Evolutionary conservation across 805 yeast genomes (phyloP).

Genomic region (Saccharomycopsis guyanensis): DNA sequence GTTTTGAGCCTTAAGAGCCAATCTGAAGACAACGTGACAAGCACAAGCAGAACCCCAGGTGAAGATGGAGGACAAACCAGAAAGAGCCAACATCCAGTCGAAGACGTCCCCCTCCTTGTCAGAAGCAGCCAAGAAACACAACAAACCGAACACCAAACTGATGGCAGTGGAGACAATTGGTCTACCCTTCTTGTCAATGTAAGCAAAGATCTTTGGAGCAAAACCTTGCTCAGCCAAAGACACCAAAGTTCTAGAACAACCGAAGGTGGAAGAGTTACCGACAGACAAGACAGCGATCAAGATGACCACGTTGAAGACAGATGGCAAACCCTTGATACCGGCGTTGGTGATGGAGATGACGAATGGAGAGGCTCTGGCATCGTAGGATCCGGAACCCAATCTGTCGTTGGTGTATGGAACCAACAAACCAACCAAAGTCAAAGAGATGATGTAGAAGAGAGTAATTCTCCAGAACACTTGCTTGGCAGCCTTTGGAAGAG

Average conservation of each 20-base stretch:
- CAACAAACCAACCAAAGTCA: conserved; percentile 52
- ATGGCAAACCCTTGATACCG: conserved; percentile 57
- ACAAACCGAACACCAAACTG: conserved; percentile 46
- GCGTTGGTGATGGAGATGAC: conserved; percentile 63
- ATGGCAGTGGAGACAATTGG: conserved; percentile 51
- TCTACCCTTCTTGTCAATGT: conserved; percentile 60
- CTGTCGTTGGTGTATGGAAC: conserved; percentile 57
- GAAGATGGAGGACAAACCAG: conserved; percentile 56
- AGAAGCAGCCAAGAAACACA: conserved; percentile 52
- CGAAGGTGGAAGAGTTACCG: conserved; percentile 66
- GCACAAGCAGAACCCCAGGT: conserved; percentile 57
- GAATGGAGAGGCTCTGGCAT: conserved; percentile 68
- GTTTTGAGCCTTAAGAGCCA: conserved; percentile 58
- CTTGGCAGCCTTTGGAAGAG: conserved; percentile 68
- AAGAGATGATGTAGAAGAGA: conserved; percentile 57
- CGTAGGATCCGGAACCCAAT: conserved; percentile 39
- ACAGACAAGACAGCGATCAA: conserved; percentile 62
- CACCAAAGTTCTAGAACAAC: conserved; percentile 57
- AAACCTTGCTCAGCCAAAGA: conserved; percentile 58
- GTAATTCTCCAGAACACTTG: conserved; percentile 80
- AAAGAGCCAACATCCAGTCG: conserved; percentile 56
- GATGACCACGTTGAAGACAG: conserved; percentile 62
- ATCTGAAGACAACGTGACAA: conserved; percentile 56
- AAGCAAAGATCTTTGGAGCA: conserved; percentile 50
- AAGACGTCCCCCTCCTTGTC: conserved; percentile 46